Conservation (phyloP, 148 eudicot genomes). For the Linanthus parryae region DNA sequence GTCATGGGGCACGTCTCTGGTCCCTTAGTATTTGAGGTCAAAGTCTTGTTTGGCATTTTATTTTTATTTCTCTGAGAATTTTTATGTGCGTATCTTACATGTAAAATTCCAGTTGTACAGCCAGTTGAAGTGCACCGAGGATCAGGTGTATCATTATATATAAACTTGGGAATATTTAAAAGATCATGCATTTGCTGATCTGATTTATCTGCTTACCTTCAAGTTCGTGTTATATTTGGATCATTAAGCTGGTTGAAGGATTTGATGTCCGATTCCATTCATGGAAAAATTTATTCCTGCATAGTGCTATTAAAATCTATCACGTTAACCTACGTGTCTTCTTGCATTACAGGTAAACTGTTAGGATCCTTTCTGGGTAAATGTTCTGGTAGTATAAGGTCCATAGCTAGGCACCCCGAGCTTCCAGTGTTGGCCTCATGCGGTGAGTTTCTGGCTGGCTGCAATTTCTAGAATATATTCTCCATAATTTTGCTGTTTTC, state of each 20-base stretch:
- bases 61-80: too few relatives aligned
- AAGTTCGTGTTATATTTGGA: too few relatives aligned
- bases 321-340: not conserved
- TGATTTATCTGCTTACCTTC: too few relatives aligned
- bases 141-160: too few relatives aligned
- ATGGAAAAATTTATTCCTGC: not conserved
- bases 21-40: too few relatives aligned
- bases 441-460: constrained; percentile 38
- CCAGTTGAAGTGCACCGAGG: too few relatives aligned
- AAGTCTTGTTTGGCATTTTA: too few relatives aligned
- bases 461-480: not conserved
- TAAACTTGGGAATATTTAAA: too few relatives aligned
- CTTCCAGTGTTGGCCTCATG: constrained; percentile 92
- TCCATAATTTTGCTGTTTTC: not conserved
- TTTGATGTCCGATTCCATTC: not conserved
- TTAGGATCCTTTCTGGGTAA: constrained; percentile 87
- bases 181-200: too few relatives aligned
- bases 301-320: not conserved
- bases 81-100: too few relatives aligned
- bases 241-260: not conserved
- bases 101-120: too few relatives aligned
- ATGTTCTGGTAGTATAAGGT: constrained; percentile 94
- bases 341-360: constrained; percentile 50
- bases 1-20: too few relatives aligned
- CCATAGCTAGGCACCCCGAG: constrained; percentile 78